Conservation (phyloP, 169 alveolate genomes). For the Eimeria brunetti region DNA sequence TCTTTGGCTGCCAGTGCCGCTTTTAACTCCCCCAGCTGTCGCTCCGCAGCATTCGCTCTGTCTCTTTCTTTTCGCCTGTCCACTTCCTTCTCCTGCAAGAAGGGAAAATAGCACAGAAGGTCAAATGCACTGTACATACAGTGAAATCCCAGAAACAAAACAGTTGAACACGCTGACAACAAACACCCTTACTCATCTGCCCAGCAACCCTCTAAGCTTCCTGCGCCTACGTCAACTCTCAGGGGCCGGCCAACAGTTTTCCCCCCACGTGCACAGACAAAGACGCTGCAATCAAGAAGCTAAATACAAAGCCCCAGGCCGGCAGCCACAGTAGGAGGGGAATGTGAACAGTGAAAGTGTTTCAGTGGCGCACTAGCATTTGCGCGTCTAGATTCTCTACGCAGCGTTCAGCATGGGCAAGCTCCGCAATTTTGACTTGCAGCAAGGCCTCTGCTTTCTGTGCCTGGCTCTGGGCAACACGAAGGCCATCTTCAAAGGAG, state of each 20-base stretch:
- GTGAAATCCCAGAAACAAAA: background rate
- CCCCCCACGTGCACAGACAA: no score
- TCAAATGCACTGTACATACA: background rate
- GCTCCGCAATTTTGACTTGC: conserved; percentile 52
- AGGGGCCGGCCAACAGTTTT: background rate
- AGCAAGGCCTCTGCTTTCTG: conserved; percentile 69
- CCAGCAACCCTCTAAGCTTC: background rate
- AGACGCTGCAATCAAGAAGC: background rate
- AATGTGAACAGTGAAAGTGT: background rate
- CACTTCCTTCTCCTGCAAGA: conserved; percentile 55
- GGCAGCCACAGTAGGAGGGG: background rate
- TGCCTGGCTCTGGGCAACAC: conserved; percentile 43
- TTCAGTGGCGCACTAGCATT: conserved; percentile 19
- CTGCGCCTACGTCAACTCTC: background rate
- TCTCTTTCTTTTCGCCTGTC: conserved; percentile 49
- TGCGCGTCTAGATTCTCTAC: conserved; percentile 38
- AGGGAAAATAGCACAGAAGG: background rate
- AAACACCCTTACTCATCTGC: background rate
- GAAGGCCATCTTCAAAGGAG: conserved; percentile 73
- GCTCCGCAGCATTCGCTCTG: conserved; percentile 47
- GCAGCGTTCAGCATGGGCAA: conserved; percentile 24
- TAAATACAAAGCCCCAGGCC: background rate
- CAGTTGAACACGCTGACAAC: background rate
- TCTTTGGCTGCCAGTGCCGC: conserved; percentile 35
- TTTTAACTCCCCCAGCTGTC: background rate